Evolutionary conservation across 805 yeast species (phyloP), one percentile per base, ranked within the genome.

Genomic region (Candida pseudoglaebosa): DNA sequence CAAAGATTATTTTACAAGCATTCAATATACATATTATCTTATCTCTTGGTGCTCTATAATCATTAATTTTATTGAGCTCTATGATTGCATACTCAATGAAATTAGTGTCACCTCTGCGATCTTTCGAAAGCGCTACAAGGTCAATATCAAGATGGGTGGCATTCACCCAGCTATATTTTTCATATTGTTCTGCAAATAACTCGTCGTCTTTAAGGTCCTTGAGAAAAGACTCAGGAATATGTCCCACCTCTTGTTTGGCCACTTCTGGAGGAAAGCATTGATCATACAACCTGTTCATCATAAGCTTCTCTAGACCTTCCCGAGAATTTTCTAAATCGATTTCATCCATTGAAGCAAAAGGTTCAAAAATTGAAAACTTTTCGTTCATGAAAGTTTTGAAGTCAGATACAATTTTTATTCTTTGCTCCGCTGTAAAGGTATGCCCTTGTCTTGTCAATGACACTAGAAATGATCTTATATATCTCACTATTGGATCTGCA

Each of bases 21-120:
- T 93, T 95, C 45, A 93, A 70, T 2, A 93, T 71, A 57, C 98
- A 93, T 28, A 93, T 87, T 45, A 88, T 79, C 54, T 93, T 93
- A 56, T 95, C 99, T 38, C 99, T 70, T 12, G 99, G 99, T 0
- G 98, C 91, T 49, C 95, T 77, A 57, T 84, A 95, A 38, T 77
- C 72, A 58, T 84, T 84, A 52, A 93, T 80, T 50, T 88, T 88
- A 45, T 71, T 67, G 35, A 93, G 69, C 59, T 93, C 98, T 9
- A 67, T 68, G 1, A 81, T 73, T 0, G 97, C 93, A 41, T 70
- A 49, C 57, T 70, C 49, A 79, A 73, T 59, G 79, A 90, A 61
- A 24, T 55, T 57, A 12, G 54, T 38, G 12, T 56, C 53, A 73
- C 70, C 16, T 70, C 44, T 47, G 13, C 36, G 38, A 17, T 37